Base-by-base conservation (phyloP, 2,329 filamentous ascomycete species). In the Ploettnerulaceae sp. region DNA sequence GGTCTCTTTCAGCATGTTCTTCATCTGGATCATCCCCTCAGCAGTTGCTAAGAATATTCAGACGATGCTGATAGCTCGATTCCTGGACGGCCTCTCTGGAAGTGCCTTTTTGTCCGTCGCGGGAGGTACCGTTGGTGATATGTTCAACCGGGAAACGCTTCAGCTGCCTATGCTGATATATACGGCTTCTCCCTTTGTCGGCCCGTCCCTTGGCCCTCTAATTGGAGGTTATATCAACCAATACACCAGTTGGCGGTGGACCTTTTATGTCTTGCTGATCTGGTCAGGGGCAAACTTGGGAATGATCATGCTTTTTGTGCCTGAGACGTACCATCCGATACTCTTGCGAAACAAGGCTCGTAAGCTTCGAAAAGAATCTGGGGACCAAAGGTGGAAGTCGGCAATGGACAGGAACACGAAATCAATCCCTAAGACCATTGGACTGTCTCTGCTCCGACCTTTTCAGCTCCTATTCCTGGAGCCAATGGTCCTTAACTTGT, bases 121-220 rank as follows among this genome's bases (percentile, higher is more conserved):
- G 0, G 89, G 89, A 31, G 88, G 89, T 9, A 95, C 87, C 0
- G 86, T 95, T 12, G 86, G 88, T 25, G 89, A 95, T 61, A 67
- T 91, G 54, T 93, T 91, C 61, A 69, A 71, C 8, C 74, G 75
- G 36, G 70, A 82, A 48, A 75, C 87, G 54, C 77, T 95, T 47
- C 82, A 84, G 55, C 76, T 77, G 5, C 89, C 89, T 2, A 95
- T 95, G 90, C 82, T 89, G 68, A 70, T 95, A 12, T 94, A 85
- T 61, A 81, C 82, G 4, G 69, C 81, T 6, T 73, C 72, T 1
- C 82, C 82, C 1, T 85, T 86, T 64, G 67, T 79, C 52, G 73
- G 89, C 57, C 74, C 81, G 0, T 73, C 71, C 7, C 57, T 80
- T 3, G 79, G 81, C 0, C 79, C 80, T 0, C 54, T 83, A 12